These are phyloP conservation scores for Tylopilus sp. DNA, from an alignment of 1,284 basidiomycete species.

Conservation along the genomic window DNA sequence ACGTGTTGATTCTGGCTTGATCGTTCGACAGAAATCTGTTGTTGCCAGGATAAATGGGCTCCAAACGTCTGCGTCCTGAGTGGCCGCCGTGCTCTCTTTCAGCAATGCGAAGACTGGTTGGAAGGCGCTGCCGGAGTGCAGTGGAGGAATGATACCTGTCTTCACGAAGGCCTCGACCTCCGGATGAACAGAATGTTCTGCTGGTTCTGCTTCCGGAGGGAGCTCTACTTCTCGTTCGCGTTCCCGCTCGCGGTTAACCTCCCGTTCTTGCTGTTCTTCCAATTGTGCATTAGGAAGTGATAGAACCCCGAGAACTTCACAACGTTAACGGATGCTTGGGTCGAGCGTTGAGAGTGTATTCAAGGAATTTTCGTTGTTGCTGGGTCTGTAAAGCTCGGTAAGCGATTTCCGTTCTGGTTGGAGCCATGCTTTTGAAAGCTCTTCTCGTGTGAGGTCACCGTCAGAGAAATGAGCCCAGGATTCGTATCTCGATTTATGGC, in stretches of 20 bases:
- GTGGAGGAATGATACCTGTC: slow-evolving; percentile 20
- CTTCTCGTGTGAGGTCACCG: too few species aligned
- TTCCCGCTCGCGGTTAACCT: slow-evolving; percentile 54
- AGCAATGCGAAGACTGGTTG: slow-evolving; percentile 12
- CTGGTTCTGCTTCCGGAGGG: not conserved
- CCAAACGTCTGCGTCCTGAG: slow-evolving; percentile 17
- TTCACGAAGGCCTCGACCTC: slow-evolving; percentile 32
- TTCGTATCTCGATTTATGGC: slow-evolving; percentile 28
- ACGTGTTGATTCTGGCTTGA: not conserved
- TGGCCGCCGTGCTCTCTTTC: not conserved
- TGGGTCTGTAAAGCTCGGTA: too few species aligned
- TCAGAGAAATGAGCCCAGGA: too few species aligned
- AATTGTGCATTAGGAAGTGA: slow-evolving; percentile 32
- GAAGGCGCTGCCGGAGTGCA: slow-evolving; percentile 3
- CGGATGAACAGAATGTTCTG: slow-evolving; percentile 2
- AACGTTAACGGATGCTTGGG: slow-evolving; percentile 32
- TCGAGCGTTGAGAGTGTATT: slow-evolving; percentile 16
- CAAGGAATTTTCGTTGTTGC: too few species aligned
- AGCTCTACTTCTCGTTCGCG: slow-evolving; percentile 35
- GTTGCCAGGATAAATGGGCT: slow-evolving; percentile 32
- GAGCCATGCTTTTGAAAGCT: too few species aligned
- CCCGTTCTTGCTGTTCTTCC: slow-evolving; percentile 58
- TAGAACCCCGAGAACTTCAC: slow-evolving; percentile 36
- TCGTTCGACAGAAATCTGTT: slow-evolving; percentile 29
- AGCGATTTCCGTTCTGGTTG: too few species aligned